A percentile compares a stretch with the other conserved stretches of the same genome.
These are phyloP conservation scores for Amaranthus cruentus DNA, from an alignment of 148 eudicot genomes.

Conservation along the genomic window DNA sequence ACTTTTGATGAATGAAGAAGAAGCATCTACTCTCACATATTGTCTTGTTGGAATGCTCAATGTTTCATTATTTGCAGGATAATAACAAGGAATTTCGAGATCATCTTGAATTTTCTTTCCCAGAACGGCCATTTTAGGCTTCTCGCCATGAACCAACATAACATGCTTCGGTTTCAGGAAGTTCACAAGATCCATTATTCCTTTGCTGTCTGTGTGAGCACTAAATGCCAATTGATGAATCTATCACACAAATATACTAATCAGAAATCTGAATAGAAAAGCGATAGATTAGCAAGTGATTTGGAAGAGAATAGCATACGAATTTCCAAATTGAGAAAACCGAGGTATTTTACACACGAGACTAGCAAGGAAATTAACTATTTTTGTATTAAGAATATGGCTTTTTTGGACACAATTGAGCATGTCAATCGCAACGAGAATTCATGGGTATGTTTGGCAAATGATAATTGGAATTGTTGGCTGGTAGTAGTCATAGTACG, in stretches of 20 bases:
- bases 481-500: no score
- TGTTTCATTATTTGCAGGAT: conserved; percentile 72
- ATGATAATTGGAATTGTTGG: no score
- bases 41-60: conserved; percentile 55
- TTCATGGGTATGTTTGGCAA: no score
- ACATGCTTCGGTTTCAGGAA: conserved; percentile 87
- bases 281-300: background rate
- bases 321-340: background rate
- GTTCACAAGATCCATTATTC: conserved; percentile 90
- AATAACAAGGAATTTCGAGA: conserved; percentile 55
- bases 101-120: conserved; percentile 63
- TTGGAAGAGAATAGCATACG: background rate
- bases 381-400: no score
- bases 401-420: no score
- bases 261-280: background rate
- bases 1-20: conserved; percentile 48
- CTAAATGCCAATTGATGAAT: conserved; percentile 85
- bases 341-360: background rate
- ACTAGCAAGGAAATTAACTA: background rate
- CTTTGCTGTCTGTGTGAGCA: conserved; percentile 94
- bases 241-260: conserved; percentile 29
- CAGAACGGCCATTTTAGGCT: conserved; percentile 69
- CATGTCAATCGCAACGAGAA: no score
- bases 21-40: conserved; percentile 55
- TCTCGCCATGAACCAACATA: conserved; percentile 90